Conservation (phyloP, 2,329 filamentous ascomycete genomes). For the Colletotrichum tropicicola region DNA sequence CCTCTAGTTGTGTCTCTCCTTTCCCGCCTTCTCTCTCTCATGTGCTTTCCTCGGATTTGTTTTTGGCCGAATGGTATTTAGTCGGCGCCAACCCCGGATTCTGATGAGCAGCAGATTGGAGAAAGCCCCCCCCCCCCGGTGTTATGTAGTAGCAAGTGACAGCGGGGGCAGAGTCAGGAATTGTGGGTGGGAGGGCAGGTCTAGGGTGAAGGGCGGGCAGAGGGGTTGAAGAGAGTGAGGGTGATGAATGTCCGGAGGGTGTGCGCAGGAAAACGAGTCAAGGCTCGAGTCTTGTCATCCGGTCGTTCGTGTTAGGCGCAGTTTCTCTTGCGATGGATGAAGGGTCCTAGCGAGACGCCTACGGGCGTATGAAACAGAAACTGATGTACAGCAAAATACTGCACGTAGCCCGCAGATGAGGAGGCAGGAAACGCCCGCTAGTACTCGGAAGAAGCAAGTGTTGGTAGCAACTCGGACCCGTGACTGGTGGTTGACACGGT, state of each 20-base stretch:
- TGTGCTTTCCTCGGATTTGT: background rate
- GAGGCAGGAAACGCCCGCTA: background rate
- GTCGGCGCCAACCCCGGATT: constrained; percentile 28
- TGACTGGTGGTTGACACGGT: constrained; percentile 3
- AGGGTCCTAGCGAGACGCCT: constrained; percentile 13
- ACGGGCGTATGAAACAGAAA: constrained; percentile 17
- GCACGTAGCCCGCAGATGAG: background rate
- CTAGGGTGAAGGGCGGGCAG: background rate
- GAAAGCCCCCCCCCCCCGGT: background rate
- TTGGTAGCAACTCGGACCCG: background rate
- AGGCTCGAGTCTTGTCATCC: constrained; percentile 14
- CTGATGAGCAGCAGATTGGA: background rate
- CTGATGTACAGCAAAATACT: background rate
- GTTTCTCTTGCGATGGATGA: constrained; percentile 3
- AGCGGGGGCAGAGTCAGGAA: background rate
- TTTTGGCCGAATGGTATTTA: background rate
- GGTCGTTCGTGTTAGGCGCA: background rate
- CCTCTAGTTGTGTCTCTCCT: background rate
- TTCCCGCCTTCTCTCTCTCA: background rate
- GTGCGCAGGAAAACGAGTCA: background rate
- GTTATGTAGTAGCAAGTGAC: background rate
- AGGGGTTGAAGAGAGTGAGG: background rate
- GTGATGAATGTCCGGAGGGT: background rate
- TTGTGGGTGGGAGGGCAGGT: background rate
- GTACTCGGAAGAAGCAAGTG: constrained; percentile 5